Percentiles rank a stretch among this genome's conserved stretches.
Evolutionary conservation across 345 rosid genomes (phyloP).

Genomic region (Corchorus olitorius): DNA sequence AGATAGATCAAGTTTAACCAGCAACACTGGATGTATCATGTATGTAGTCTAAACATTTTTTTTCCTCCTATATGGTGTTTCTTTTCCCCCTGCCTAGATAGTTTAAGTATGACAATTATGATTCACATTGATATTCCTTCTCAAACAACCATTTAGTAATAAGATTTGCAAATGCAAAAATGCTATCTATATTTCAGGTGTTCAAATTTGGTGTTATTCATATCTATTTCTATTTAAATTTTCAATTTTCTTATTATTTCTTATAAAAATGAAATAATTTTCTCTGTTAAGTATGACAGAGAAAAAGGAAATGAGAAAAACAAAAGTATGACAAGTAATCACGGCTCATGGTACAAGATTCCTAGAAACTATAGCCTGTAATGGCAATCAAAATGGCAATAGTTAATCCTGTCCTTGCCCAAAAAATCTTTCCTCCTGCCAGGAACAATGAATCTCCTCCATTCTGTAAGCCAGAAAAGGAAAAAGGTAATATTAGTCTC

Average conservation of each 20-base stretch:
- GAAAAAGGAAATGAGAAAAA: not conserved
- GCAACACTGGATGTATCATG: constrained; percentile 9
- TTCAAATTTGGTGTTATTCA: constrained; percentile 26
- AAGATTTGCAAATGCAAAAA: constrained; percentile 24
- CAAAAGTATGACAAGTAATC: constrained; percentile 11
- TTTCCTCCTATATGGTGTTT: not conserved
- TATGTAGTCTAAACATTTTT: not conserved
- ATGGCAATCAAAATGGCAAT: constrained; percentile 49
- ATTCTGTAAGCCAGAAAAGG: constrained; percentile 46
- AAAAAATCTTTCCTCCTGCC: constrained; percentile 44
- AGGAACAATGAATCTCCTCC: constrained; percentile 53
- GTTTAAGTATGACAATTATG: constrained; percentile 15
- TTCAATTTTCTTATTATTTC: constrained; percentile 15
- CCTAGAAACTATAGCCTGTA: constrained; percentile 46
- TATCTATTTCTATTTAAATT: constrained; percentile 31
- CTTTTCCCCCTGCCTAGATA: not conserved
- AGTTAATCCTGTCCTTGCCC: constrained; percentile 51
- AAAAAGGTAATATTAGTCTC: not conserved
- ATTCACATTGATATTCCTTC: constrained; percentile 18
- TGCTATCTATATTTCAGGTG: constrained; percentile 25
- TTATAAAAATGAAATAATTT: constrained; percentile 35
- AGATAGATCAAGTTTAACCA: constrained; percentile 48
- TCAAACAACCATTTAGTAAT: constrained; percentile 16
- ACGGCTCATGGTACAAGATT: constrained; percentile 20
- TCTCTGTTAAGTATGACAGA: constrained; percentile 10